These are phyloP conservation scores for Diaporthe vexans DNA, from an alignment of 2,329 filamentous ascomycete genomes.

Conservation along the genomic window DNA sequence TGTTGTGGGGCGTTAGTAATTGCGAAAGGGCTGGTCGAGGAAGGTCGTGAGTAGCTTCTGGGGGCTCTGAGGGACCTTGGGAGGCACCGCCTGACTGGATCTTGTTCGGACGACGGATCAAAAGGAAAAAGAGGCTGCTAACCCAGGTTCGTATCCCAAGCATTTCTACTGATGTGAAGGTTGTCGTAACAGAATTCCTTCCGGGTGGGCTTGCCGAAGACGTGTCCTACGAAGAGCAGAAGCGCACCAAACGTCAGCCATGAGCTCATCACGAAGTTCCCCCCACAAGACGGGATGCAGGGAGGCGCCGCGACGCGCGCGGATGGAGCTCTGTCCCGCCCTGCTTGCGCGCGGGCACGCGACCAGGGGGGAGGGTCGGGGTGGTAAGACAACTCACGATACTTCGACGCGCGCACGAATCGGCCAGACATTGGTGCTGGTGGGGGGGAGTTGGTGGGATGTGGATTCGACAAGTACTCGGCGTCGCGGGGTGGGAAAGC, in stretches of 20 bases:
- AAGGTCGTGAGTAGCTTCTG: too few species aligned
- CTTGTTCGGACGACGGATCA: too few species aligned
- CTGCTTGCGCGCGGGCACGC: constrained; percentile 40
- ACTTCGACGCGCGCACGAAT: constrained; percentile 78
- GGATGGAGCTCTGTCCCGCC: constrained; percentile 33
- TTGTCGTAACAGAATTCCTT: constrained; percentile 99
- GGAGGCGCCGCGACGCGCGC: constrained; percentile 1
- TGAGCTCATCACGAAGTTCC: constrained; percentile 47
- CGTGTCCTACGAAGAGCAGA: constrained; percentile 79
- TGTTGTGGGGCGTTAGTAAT: constrained; percentile 41
- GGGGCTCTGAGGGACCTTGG: too few species aligned
- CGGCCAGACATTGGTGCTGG: constrained; percentile 68
- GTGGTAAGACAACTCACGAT: constrained; percentile 65
- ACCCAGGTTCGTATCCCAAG: constrained; percentile 91
- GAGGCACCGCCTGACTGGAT: too few species aligned
- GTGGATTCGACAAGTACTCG: constrained; percentile 9
- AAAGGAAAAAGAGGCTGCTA: not conserved
- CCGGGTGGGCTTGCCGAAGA: constrained; percentile 95
- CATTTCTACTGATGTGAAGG: constrained; percentile 95
- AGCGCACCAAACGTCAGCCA: constrained; percentile 43
- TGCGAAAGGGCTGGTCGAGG: too few species aligned
- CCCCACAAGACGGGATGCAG: constrained; percentile 42
- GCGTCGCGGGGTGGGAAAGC: not conserved
- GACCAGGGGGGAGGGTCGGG: constrained; percentile 42
- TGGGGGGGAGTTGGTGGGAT: not conserved